Percentiles rank a stretch among this genome's conserved stretches.
Evolutionary conservation across 306 rosid genomes (phyloP).

Genomic region (Cucurbita ficifolia): DNA sequence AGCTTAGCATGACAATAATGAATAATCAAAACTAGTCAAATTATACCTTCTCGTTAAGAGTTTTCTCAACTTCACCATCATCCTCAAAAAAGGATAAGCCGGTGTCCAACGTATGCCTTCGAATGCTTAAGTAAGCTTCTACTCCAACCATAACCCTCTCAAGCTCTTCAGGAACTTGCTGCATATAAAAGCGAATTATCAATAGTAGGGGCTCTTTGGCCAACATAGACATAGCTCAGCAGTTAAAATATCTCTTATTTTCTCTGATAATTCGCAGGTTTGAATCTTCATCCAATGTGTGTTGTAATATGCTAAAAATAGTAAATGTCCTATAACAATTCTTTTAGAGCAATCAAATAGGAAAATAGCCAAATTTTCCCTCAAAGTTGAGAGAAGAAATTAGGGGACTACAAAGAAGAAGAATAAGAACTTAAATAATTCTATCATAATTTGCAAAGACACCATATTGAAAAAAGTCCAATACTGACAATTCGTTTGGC

Average conservation of each 20-base stretch:
- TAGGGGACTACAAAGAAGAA: background rate
- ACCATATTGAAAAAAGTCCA: background rate
- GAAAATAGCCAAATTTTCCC: background rate
- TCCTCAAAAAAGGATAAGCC: conserved; percentile 77
- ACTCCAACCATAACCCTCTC: conserved; percentile 86
- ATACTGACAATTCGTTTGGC: background rate
- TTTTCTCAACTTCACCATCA: conserved; percentile 40
- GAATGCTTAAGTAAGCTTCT: conserved; percentile 93
- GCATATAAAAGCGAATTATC: conserved; percentile 15
- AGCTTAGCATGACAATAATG: background rate
- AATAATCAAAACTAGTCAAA: background rate
- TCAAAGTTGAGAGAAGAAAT: background rate
- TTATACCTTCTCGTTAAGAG: conserved; percentile 47
- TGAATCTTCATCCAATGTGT: background rate
- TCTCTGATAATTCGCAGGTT: background rate
- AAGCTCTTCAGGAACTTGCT: conserved; percentile 97
- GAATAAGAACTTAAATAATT: background rate
- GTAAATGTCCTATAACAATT: background rate
- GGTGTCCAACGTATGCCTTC: conserved; percentile 48
- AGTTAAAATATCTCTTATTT: background rate
- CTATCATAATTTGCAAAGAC: background rate
- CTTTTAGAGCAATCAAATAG: background rate
- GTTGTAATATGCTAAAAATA: background rate
- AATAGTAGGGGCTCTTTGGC: background rate
- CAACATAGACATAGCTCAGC: background rate